Evolutionary conservation across 495 filamentous ascomycete species (phyloP), one percentile per base, ranked within the genome.

Genomic region (Staphylotrichum longicolle): DNA sequence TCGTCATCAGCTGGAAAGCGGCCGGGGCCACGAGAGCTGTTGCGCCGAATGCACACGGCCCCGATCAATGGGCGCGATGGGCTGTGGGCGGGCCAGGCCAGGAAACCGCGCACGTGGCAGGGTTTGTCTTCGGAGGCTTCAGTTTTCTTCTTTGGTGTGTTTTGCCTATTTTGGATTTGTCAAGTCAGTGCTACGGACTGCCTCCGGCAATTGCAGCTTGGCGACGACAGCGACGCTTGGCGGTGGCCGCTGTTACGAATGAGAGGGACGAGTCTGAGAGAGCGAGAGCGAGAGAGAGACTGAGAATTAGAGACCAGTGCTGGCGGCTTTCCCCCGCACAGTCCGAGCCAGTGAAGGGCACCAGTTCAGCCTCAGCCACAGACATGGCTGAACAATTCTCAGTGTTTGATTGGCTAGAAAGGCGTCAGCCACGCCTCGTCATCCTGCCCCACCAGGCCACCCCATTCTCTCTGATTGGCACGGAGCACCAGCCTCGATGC

Each of bases 391-490:
- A 27, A 27, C 20, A 27, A 27, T 27, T 27, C 20, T 27, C 20
- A 27, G 20, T 27, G 1, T 27, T 27, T 27, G 20, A 57, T 62
- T 53, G 51, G 57, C 14, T 12, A 37, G 27, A 27, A 1, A 27
- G 20, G 6, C 1, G 52, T 10, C 34, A 63, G 57, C 57, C 54
- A 59, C 57, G 64, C 54, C 65, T 67, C 65, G 65, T 67, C 65
- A 67, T 67, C 57, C 37, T 41, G 48, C 20, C 30, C 54, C 42
- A 27, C 20, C 20, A 27, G 20, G 20, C 20, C 20, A 27, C 20
- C 20, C 20, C 20, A 27, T 27, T 27, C 20, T 27, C 20, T 27
- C 20, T 27, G 20, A 27, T 27, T 27, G 20, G 20, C 20, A 27
- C 20, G 20, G 20, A 27, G 20, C 20, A 27, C 20, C 20, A 27